phyloP scores from a whole-genome alignment of 73 alveolate genomes.

The Loxodes magnus region DNA sequence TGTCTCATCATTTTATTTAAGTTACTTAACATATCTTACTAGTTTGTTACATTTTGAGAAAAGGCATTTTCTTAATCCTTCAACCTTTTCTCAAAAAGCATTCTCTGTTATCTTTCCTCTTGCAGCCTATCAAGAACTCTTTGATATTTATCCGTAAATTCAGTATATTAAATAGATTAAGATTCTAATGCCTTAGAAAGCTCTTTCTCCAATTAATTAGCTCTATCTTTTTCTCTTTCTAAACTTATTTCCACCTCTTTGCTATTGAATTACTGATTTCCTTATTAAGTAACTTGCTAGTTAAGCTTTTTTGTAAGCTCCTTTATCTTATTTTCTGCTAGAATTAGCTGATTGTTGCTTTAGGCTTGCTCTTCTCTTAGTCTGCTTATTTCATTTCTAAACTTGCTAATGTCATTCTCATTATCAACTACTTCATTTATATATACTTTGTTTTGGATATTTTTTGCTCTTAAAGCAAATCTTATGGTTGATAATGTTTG shows the following conservation, averaged over 20 bases:
- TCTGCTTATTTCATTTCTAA: conserved; percentile 16
- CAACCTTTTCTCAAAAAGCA: conserved; percentile 1
- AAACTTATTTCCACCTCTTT: neutral
- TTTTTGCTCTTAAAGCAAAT: conserved; percentile 86
- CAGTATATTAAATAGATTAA: neutral
- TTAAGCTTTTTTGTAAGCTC: conserved; percentile 13
- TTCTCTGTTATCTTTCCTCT: conserved; percentile 7
- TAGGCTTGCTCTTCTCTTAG: conserved; percentile 16
- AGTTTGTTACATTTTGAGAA: neutral
- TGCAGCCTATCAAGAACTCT: conserved; percentile 2
- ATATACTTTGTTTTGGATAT: conserved; percentile 47
- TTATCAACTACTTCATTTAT: conserved; percentile 35
- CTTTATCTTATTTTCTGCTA: conserved; percentile 1
- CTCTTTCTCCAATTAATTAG: neutral
- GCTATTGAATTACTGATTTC: neutral
- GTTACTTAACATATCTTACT: neutral
- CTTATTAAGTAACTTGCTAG: conserved; percentile 8
- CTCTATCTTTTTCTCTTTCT: neutral
- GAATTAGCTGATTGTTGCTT: neutral
- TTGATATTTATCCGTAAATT: neutral
- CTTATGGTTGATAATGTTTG: conserved; percentile 78
- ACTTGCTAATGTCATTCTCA: conserved; percentile 5
- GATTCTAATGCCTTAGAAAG: neutral
- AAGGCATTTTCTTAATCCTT: neutral
- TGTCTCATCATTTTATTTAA: neutral